Conservation (phyloP, 768 basidiomycete species). For the Hemileccinum rubropunctum region DNA sequence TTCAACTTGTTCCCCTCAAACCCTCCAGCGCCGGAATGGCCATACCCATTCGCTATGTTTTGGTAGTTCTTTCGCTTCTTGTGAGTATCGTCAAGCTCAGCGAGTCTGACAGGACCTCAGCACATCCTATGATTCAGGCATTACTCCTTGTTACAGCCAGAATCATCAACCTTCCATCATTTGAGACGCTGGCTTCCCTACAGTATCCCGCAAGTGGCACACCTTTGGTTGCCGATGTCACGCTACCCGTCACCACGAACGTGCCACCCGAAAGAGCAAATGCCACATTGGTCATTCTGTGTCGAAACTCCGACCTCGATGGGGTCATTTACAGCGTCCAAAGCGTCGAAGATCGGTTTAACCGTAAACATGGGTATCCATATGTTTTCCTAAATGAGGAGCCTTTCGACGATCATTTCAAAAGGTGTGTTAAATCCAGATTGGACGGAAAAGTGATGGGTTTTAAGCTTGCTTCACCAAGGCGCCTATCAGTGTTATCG, state of each 20-base stretch:
- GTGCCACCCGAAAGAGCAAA: conserved; percentile 38
- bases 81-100: conserved; percentile 13
- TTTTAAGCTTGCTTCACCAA: conserved; percentile 19
- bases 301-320: conserved; percentile 45
- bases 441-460: not conserved
- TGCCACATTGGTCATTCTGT: conserved; percentile 59
- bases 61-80: conserved; percentile 13
- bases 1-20: not conserved
- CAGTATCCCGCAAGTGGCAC: not conserved
- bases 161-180: not conserved
- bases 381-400: conserved; percentile 68
- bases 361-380: conserved; percentile 53
- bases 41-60: conserved; percentile 20
- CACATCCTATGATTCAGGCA: conserved; percentile 2
- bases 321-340: conserved; percentile 48
- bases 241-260: not conserved
- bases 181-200: conserved; percentile 2
- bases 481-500: conserved; percentile 39
- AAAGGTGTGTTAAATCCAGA: conserved; percentile 26
- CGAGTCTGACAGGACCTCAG: not conserved
- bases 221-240: not conserved
- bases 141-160: conserved; percentile 15
- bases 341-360: conserved; percentile 59
- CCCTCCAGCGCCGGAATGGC: conserved; percentile 8
- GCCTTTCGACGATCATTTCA: conserved; percentile 53